phyloP scores from a whole-genome alignment of 441 rosid species.

The Pelargonium cotyledonis region DNA sequence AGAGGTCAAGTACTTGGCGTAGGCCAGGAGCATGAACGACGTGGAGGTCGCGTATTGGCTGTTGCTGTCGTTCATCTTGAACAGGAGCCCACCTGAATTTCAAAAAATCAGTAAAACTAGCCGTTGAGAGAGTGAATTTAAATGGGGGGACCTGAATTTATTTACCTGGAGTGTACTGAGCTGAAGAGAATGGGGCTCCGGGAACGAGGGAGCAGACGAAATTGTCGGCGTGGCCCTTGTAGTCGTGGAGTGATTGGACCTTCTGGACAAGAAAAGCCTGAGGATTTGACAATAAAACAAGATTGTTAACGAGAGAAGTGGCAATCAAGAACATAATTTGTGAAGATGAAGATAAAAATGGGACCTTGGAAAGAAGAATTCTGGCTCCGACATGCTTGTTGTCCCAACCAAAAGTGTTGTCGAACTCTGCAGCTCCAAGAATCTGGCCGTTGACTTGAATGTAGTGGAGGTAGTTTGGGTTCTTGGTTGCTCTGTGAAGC shows the following conservation, averaged over 20 bases:
- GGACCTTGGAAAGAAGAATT: slow-evolving; percentile 65
- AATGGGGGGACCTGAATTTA: not conserved
- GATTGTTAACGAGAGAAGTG: not conserved
- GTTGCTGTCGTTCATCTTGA: slow-evolving; percentile 60
- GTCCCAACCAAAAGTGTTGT: slow-evolving; percentile 70
- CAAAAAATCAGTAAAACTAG: slow-evolving; percentile 18
- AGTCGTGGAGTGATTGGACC: slow-evolving; percentile 46
- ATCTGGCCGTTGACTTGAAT: slow-evolving; percentile 45
- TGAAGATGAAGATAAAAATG: not conserved
- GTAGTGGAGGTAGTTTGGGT: slow-evolving; percentile 45
- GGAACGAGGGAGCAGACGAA: slow-evolving; percentile 64
- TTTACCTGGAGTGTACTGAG: slow-evolving; percentile 56
- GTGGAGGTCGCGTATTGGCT: slow-evolving; percentile 73
- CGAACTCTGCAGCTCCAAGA: slow-evolving; percentile 55
- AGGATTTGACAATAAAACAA: not conserved
- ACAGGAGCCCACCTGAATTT: slow-evolving; percentile 49
- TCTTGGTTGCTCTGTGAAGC: slow-evolving; percentile 59
- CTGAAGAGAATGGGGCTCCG: slow-evolving; percentile 48
- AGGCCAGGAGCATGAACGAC: slow-evolving; percentile 56
- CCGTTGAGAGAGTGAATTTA: slow-evolving; percentile 18
- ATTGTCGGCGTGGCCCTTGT: slow-evolving; percentile 63
- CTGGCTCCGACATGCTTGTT: slow-evolving; percentile 68
- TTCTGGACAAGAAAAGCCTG: slow-evolving; percentile 58
- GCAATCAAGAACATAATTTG: too few relatives aligned
- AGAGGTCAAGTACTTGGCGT: slow-evolving; percentile 59